Base-by-base conservation (phyloP, 2,329 filamentous ascomycete species). In the Anisogramma anomala region DNA sequence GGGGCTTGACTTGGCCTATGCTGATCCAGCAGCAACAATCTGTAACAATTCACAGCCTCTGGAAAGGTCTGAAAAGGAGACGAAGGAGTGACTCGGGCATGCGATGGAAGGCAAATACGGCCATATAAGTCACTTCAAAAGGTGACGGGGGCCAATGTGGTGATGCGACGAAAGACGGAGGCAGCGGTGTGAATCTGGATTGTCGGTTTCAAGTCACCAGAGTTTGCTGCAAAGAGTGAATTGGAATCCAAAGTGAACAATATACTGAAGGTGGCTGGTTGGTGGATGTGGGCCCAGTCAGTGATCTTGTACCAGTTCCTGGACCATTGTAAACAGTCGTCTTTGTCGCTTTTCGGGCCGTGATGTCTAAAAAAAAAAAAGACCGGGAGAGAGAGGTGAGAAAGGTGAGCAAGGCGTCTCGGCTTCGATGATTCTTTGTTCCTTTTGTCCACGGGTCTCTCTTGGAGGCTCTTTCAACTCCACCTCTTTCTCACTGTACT, bases 361-460 rank as follows among this genome's bases (percentile, higher is more conserved):
- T 20, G 19, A 39, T 39, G 28, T 17, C 20, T 13, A 34, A 17
- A 41, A 34, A 34, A 17, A 41, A 34, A 34, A 41, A 35, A 34
- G 38, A 10, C n/a, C 32, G 32, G 31, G 4, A n/a, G 31, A 28
- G 31, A 41, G 35, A 41, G 38, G 4, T 18, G 31, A 28, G 31
- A 41, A 41, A 41, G 38, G 22, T 23, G 17, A 41, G 32, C 34
- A 41, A 34, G 38, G 25, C n/a, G 38, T 30, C 38, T 41, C 23
- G 38, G 31, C 22, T n/a, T 34, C 32, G 18, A 34, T 30, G 20
- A 17, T 28, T 41, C 38, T 41, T 41, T 41, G 38, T 41, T n/a
- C 9, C 17, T 34, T 34, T 41, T 34, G 31, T 34, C 25, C 31
- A 30, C 38, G 31, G 32, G 38, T 41, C 32, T 41, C 38, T 41